Evolutionary conservation across 1,284 basidiomycete genomes (phyloP), one percentile per base, ranked within the genome.

Genomic region (Agroathelia rolfsii): DNA sequence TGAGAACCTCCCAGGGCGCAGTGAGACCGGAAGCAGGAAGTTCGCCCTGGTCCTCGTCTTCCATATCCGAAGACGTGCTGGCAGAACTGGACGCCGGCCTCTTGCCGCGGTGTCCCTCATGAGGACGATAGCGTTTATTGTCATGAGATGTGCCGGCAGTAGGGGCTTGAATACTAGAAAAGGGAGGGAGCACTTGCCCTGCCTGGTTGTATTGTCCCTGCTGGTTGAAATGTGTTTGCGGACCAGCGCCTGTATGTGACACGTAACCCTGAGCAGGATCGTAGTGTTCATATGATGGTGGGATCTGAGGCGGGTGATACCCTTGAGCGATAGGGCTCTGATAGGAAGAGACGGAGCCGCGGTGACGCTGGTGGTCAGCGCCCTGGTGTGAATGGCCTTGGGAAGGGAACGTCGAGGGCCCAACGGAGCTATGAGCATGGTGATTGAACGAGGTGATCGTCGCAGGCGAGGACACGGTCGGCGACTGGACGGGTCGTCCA

Each of bases 1-100:
- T 66, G 33, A 87, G 60, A 24, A 86, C 84, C 56, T 85, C 81
- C 76, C 81, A 83, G 28, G 83, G 83, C 5, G 84, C 84, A 36
- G 85, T 72, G 25, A 87, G 66, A 28, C 84, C 82, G 10, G 74
- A 75, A 24, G 82, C 80, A 3, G 86, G 83, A 4, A 92, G 58
- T 48, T 83, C 86, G 5, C 76, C 72, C 40, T 73, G 74, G 30
- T 78, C 75, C 23, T 82, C 72, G 25, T 74, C 79, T 34, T 83
- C 78, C 21, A 72, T 52, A 48, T 87, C 84, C 23, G 82, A 81
- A 3, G 81, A 84, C 52, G 81, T 83, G 35, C 66, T 56, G 24
- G 64, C 61, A 28, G 62, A 46, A 32, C 54, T 50, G 44, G 35
- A 47, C 34, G 37, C 55, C 47, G 47, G 60, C 57, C 41, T 43